Conservation (phyloP, 352 stramenopile genomes). For the Phytophthora hybrid region DNA sequence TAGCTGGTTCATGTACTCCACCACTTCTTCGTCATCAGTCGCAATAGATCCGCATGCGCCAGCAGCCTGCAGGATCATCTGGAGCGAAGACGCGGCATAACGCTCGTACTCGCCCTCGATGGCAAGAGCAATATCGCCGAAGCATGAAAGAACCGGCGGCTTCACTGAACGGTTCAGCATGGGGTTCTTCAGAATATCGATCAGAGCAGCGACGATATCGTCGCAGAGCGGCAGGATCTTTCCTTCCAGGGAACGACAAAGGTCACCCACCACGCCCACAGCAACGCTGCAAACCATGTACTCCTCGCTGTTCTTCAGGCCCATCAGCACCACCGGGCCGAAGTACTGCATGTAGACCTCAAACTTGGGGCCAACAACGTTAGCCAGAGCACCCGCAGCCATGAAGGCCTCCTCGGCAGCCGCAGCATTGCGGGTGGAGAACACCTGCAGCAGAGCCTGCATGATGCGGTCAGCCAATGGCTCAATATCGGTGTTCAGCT, state of each 20-base stretch:
- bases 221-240: slow-evolving; percentile 95
- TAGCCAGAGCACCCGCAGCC: slow-evolving; percentile 93
- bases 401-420: slow-evolving; percentile 97
- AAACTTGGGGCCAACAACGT: slow-evolving; percentile 93
- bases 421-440: slow-evolving; percentile 93
- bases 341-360: slow-evolving; percentile 97
- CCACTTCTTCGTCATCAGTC: slow-evolving; percentile 97
- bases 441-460: slow-evolving; percentile 95
- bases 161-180: slow-evolving; percentile 96
- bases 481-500: slow-evolving; percentile 90
- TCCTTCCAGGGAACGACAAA: slow-evolving; percentile 93
- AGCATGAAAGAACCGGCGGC: slow-evolving; percentile 96
- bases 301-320: slow-evolving; percentile 95
- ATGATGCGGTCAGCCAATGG: slow-evolving; percentile 95
- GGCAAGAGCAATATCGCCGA: slow-evolving; percentile 97
- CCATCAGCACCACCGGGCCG: slow-evolving; percentile 91
- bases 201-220: slow-evolving; percentile 94
- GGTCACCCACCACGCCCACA: slow-evolving; percentile 95
- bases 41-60: slow-evolving; percentile 86
- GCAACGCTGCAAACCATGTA: slow-evolving; percentile 97
- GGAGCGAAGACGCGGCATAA: slow-evolving; percentile 82
- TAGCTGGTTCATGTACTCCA: slow-evolving; percentile 98
- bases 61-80: slow-evolving; percentile 90
- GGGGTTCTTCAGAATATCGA: slow-evolving; percentile 96
- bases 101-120: slow-evolving; percentile 94